Base-by-base conservation (phyloP, 2,329 filamentous ascomycete genomes). In the Neofusicoccum sp. region DNA sequence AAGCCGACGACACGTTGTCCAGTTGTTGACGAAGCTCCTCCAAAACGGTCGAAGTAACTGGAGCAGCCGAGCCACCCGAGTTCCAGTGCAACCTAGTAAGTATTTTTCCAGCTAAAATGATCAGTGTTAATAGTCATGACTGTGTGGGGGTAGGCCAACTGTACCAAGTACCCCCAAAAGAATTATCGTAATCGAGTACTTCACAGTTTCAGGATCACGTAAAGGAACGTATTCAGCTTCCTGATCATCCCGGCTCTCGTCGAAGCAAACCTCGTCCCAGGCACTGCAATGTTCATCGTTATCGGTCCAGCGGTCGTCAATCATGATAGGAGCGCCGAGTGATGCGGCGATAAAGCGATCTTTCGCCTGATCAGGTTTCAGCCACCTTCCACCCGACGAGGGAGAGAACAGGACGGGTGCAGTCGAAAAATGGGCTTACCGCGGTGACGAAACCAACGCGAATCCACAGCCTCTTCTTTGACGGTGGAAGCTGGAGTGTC, bases 231-330 rank as follows among this genome's bases (percentile, higher is more conserved):
- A 30, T 11, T 58, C 31, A 6, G 24, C 41, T 8, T 11, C 54
- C 4, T 36, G 54, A 3, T 16, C 54, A 6, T 58, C 41, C 28
- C 41, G 30, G 14, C 36, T 43, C 30, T 58, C 54, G 31, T 58
- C 41, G 12, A 58, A 58, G n/a, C 8, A 28, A 8, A n/a, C n/a
- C 24, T 36, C 24, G 28, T 38, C 14, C 54, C 41, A 58, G 16
- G 3, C 2, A 11, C 20, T 20, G 20, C 20, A 20, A 1, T 11
- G 11, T 3, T 6, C 20, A 2, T 58, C 53, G 11, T 11, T 6
- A 28, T 58, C 54, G 1, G 54, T 38, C 54, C 54, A 47, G 12
- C 54, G 33, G 4, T 58, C 43, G n/a, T 58, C 54, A 12, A 58
- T 58, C 12, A 47, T 12, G 6, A 41, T 30, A 26, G 54, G 54